These are phyloP conservation scores for Tripterygium wilfordii DNA, from an alignment of 177 flowering plant species.

Conservation along the genomic window DNA sequence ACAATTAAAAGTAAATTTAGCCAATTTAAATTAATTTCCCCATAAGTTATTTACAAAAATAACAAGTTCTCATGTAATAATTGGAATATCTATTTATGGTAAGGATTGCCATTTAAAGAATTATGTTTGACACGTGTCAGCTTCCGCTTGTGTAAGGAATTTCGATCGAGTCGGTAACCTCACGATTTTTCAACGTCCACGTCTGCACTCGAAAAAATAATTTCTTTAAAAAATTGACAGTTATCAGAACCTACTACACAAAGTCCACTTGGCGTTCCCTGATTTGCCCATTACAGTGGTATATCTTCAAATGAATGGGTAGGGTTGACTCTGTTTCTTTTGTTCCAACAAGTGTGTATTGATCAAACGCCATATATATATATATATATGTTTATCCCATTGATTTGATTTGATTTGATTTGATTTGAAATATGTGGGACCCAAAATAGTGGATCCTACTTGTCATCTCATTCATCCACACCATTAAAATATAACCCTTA, in stretches of 20 bases:
- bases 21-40: too few relatives aligned
- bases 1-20: too few relatives aligned
- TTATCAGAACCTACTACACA: too few relatives aligned
- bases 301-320: slow-evolving; percentile 8
- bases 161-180: slow-evolving; percentile 17
- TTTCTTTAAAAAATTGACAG: not conserved
- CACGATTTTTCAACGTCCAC: slow-evolving; percentile 1
- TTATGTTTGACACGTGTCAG: slow-evolving; percentile 16
- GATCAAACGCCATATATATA: too few relatives aligned
- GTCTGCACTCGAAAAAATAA: slow-evolving; percentile 3
- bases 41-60: too few relatives aligned
- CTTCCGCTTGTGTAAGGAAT: slow-evolving; percentile 8
- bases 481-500: too few relatives aligned
- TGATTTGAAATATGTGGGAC: too few relatives aligned
- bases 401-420: too few relatives aligned
- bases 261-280: slow-evolving; percentile 2
- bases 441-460: too few relatives aligned
- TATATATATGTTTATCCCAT: too few relatives aligned
- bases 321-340: slow-evolving; percentile 10
- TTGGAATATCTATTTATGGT: slow-evolving; percentile 6
- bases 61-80: too few relatives aligned
- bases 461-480: too few relatives aligned
- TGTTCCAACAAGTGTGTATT: slow-evolving; percentile 11
- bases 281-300: not conserved
- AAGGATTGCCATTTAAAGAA: slow-evolving; percentile 2